A percentile compares a stretch with the other conserved stretches of the same genome.
These are phyloP conservation scores for Paramecium biaurelia DNA, from an alignment of 73 alveolate species.

Conservation along the genomic window DNA sequence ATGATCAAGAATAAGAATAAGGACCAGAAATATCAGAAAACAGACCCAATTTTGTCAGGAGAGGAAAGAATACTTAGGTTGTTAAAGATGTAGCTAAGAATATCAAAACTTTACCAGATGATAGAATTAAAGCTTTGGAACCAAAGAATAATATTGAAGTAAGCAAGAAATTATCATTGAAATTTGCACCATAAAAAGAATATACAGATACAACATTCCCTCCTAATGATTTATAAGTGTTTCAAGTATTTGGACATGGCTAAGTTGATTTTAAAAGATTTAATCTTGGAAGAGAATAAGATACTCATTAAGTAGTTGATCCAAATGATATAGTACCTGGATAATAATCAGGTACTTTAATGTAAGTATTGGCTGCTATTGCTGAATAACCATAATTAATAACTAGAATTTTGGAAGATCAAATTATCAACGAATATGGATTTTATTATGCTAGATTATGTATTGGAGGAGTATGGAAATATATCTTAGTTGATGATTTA, in stretches of 20 bases:
- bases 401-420: constrained; percentile 9
- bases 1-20: background rate
- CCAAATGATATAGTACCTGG: constrained; percentile 37
- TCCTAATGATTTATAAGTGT: background rate
- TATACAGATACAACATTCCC: background rate
- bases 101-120: background rate
- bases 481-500: background rate
- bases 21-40: background rate
- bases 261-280: constrained; percentile 2
- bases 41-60: background rate
- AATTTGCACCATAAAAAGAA: background rate
- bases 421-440: background rate
- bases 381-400: constrained; percentile 14
- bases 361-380: constrained; percentile 7
- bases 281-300: background rate
- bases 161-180: background rate
- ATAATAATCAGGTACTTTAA: background rate
- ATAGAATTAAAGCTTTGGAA: background rate
- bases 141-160: constrained; percentile 30
- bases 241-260: background rate
- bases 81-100: background rate
- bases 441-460: constrained; percentile 40
- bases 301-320: constrained; percentile 5
- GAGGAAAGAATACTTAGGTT: background rate
- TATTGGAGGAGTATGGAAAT: constrained; percentile 42